Evolutionary conservation across 768 basidiomycete genomes (phyloP).

Genomic region (Amanita muscaria): DNA sequence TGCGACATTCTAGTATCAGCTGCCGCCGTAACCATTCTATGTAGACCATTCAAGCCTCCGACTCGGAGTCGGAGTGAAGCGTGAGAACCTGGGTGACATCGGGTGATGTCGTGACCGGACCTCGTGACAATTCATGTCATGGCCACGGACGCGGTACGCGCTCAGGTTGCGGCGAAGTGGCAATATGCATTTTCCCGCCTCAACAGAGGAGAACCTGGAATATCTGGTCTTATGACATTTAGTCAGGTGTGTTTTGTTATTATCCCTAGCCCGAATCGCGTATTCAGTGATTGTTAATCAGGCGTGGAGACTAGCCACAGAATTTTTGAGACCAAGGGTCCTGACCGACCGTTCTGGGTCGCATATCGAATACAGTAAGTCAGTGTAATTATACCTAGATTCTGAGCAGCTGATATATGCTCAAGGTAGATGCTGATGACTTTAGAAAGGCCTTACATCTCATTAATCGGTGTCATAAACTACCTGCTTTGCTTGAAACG

Average conservation of each 20-base stretch:
- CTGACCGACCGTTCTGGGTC: background rate
- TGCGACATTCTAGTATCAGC: no score
- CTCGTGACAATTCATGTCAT: slow-evolving; percentile 19
- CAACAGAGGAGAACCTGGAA: slow-evolving; percentile 50
- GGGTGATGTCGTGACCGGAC: no score
- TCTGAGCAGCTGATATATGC: slow-evolving; percentile 14
- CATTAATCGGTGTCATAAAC: slow-evolving; percentile 48
- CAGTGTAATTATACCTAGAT: slow-evolving; percentile 3
- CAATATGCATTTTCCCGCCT: slow-evolving; percentile 60
- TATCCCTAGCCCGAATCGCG: slow-evolving; percentile 13
- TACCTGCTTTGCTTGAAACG: slow-evolving; percentile 58
- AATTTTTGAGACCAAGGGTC: slow-evolving; percentile 5
- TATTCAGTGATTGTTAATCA: slow-evolving; percentile 5
- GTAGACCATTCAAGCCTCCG: no score
- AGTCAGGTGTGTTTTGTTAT: slow-evolving; percentile 37
- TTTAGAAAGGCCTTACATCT: slow-evolving; percentile 50
- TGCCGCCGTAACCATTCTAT: no score
- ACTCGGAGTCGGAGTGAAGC: no score
- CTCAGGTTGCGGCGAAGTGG: slow-evolving; percentile 64
- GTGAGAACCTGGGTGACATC: no score
- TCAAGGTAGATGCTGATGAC: slow-evolving; percentile 31
- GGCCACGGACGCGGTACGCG: slow-evolving; percentile 54
- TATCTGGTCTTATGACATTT: slow-evolving; percentile 55
- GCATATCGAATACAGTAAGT: slow-evolving; percentile 1
- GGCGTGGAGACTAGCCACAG: slow-evolving; percentile 6